Conservation (phyloP, 1,139 yeast genomes). For the Sugiyamaella grinbergsii region DNA sequence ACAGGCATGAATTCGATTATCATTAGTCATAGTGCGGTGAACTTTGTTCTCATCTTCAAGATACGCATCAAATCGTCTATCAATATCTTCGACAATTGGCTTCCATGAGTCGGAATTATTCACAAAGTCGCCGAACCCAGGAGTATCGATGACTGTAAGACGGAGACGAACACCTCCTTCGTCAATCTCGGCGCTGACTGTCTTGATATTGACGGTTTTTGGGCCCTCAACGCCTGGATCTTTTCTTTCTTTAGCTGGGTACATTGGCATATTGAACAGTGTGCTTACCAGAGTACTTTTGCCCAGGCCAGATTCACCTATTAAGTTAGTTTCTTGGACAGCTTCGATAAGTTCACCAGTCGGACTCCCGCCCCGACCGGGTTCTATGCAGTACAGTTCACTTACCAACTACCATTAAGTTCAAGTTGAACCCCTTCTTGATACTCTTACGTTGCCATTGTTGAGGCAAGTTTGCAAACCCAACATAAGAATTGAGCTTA, state of each 20-base stretch:
- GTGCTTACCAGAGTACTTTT: conserved; percentile 92
- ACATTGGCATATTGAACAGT: conserved; percentile 77
- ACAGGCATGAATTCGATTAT: conserved; percentile 95
- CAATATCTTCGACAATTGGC: conserved; percentile 90
- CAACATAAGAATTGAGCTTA: conserved; percentile 89
- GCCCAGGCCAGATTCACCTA: conserved; percentile 79
- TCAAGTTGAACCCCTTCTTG: conserved; percentile 90
- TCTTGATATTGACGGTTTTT: conserved; percentile 61
- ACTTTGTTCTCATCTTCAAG: conserved; percentile 89
- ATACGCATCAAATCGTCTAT: conserved; percentile 79
- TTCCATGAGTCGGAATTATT: conserved; percentile 90
- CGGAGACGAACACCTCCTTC: conserved; percentile 92
- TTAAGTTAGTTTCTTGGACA: conserved; percentile 1
- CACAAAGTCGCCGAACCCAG: conserved; percentile 92
- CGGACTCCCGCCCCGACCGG: too few species aligned
- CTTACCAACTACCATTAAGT: conserved; percentile 67
- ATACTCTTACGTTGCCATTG: conserved; percentile 98
- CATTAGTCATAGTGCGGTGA: conserved; percentile 75
- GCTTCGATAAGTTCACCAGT: too few species aligned
- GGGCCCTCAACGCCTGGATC: conserved; percentile 43
- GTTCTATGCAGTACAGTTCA: too few species aligned
- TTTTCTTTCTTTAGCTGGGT: conserved; percentile 45
- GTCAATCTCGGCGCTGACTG: conserved; percentile 73
- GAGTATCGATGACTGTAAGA: conserved; percentile 83
- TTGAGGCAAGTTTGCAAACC: conserved; percentile 96